Conservation (phyloP, 2,329 filamentous ascomycete genomes). For the Colletotrichum liaoningense region DNA sequence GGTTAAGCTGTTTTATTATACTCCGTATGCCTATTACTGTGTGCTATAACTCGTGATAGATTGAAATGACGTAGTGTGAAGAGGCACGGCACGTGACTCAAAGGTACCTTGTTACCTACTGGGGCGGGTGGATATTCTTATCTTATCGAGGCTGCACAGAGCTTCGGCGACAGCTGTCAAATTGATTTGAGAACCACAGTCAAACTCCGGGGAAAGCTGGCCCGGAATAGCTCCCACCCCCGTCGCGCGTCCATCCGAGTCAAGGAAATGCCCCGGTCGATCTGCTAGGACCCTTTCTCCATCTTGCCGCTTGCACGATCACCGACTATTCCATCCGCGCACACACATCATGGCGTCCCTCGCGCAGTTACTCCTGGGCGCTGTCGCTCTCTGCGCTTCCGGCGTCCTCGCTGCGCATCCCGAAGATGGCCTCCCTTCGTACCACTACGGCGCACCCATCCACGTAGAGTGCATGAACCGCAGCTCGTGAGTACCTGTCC, state of each 20-base stretch:
- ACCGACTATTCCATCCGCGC: neutral
- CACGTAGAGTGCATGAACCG: slow-evolving; percentile 80
- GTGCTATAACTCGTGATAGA: too few relatives aligned
- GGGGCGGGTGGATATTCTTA: too few relatives aligned
- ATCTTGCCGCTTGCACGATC: neutral
- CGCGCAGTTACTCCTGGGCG: slow-evolving; percentile 18
- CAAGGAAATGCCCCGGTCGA: slow-evolving; percentile 30
- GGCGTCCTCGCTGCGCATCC: slow-evolving; percentile 43
- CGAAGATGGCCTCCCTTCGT: slow-evolving; percentile 65
- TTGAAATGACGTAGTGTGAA: too few relatives aligned
- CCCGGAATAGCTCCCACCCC: slow-evolving; percentile 15
- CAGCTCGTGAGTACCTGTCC: slow-evolving; percentile 63
- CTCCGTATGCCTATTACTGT: too few relatives aligned
- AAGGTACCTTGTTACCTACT: too few relatives aligned
- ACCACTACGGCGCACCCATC: slow-evolving; percentile 75
- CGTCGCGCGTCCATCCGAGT: slow-evolving; percentile 21
- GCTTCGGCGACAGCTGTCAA: slow-evolving; percentile 27
- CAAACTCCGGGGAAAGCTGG: slow-evolving; percentile 25
- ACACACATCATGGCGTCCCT: slow-evolving; percentile 14
- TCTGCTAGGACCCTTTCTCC: slow-evolving; percentile 6
- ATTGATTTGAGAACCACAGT: slow-evolving; percentile 14
- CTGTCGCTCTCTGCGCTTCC: slow-evolving; percentile 21
- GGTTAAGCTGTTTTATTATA: too few relatives aligned
- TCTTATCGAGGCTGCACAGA: slow-evolving; percentile 16
- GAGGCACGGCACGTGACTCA: too few relatives aligned